These are phyloP conservation scores for Aspergillus phoenicis DNA, from an alignment of 2,329 filamentous ascomycete species.

Conservation along the genomic window DNA sequence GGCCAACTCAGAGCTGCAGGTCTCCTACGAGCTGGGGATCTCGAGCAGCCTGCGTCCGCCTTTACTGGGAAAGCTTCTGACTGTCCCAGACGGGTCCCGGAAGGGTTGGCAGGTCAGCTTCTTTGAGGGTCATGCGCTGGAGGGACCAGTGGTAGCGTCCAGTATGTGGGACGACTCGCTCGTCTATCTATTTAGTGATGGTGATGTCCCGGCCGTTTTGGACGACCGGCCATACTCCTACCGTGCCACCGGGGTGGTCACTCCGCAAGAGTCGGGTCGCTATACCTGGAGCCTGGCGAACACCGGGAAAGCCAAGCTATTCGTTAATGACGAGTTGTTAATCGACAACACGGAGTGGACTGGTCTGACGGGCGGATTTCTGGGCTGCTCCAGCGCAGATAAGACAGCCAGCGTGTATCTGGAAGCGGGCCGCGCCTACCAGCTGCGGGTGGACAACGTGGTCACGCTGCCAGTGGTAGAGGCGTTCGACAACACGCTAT, in stretches of 20 bases:
- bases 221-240: slow-evolving; percentile 3
- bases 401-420: neutral
- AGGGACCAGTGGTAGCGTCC: too few relatives aligned
- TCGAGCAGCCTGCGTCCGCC: too few relatives aligned
- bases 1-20: too few relatives aligned
- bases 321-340: neutral
- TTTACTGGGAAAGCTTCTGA: too few relatives aligned
- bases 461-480: neutral
- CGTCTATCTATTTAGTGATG: slow-evolving; percentile 6
- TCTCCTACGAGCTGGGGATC: too few relatives aligned
- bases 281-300: slow-evolving; percentile 10
- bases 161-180: too few relatives aligned
- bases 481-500: slow-evolving; percentile 5
- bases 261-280: neutral
- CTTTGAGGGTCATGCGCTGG: too few relatives aligned
- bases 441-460: neutral
- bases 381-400: slow-evolving; percentile 7
- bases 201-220: neutral
- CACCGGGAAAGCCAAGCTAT: neutral
- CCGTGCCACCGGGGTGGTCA: slow-evolving; percentile 4
- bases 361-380: neutral
- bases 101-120: too few relatives aligned
- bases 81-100: too few relatives aligned
- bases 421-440: neutral
- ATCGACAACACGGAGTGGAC: slow-evolving; percentile 7